These are phyloP conservation scores for Clitocybe nebularis DNA, from an alignment of 1,284 basidiomycete genomes.

Conservation along the genomic window DNA sequence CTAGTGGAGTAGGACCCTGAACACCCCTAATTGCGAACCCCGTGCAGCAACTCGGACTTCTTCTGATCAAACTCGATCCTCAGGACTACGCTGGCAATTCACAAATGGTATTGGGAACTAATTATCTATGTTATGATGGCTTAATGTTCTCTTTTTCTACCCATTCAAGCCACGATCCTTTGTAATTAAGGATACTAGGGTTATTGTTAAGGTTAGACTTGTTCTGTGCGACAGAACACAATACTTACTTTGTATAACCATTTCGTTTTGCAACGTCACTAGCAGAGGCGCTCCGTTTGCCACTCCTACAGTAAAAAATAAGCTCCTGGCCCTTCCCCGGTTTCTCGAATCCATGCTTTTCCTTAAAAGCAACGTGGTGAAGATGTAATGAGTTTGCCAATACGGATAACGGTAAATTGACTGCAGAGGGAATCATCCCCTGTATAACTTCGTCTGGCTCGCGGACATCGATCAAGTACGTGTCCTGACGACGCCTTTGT, in stretches of 20 bases:
- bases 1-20: constrained; percentile 24
- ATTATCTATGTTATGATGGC: constrained; percentile 18
- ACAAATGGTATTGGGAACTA: not conserved
- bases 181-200: constrained; percentile 77
- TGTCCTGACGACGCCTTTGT: constrained; percentile 44
- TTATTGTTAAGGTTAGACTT: not conserved
- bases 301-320: constrained; percentile 93
- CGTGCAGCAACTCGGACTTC: no score
- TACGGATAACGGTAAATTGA: constrained; percentile 87
- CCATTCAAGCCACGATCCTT: constrained; percentile 95
- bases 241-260: constrained; percentile 84
- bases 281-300: constrained; percentile 81
- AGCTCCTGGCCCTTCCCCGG: constrained; percentile 76
- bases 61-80: no score
- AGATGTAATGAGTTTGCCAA: constrained; percentile 72
- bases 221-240: not conserved
- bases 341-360: constrained; percentile 82
- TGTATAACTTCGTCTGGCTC: constrained; percentile 92
- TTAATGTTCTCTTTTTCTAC: constrained; percentile 58
- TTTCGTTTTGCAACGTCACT: constrained; percentile 81
- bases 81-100: no score
- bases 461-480: constrained; percentile 89
- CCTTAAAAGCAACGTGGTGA: constrained; percentile 56
- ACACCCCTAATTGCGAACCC: constrained; percentile 18
- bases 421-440: constrained; percentile 93